Evolutionary conservation across 257 asterid species (phyloP).

Genomic region (Schizonepeta tenuifolia): DNA sequence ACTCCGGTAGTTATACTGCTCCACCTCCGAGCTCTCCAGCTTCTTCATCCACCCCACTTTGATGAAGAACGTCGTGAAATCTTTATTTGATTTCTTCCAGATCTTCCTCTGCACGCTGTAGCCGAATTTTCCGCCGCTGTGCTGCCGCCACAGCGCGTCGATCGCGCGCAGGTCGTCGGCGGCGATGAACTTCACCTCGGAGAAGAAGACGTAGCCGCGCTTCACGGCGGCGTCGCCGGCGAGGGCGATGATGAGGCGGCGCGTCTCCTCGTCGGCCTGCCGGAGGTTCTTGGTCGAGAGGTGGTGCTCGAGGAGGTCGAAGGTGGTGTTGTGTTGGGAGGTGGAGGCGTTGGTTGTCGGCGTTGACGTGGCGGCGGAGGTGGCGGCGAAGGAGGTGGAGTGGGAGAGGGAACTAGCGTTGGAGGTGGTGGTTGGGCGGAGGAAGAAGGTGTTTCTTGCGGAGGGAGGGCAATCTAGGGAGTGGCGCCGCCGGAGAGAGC

Average conservation of each 20-base stretch:
- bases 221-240: conserved; percentile 84
- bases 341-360: conserved; percentile 47
- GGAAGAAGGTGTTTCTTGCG: conserved; percentile 43
- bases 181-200: conserved; percentile 80
- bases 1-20: conserved; percentile 74
- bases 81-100: conserved; percentile 56
- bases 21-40: conserved; percentile 67
- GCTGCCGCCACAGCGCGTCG: conserved; percentile 70
- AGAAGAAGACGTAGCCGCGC: conserved; percentile 93
- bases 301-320: conserved; percentile 60
- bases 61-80: conserved; percentile 71
- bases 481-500: conserved; percentile 55
- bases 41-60: conserved; percentile 89
- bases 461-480: conserved; percentile 48
- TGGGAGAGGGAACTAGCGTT: conserved; percentile 23
- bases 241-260: conserved; percentile 76
- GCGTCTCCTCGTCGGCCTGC: conserved; percentile 92
- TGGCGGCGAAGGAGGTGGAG: conserved; percentile 36
- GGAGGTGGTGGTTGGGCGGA: conserved; percentile 40
- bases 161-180: conserved; percentile 55
- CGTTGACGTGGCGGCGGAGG: conserved; percentile 36
- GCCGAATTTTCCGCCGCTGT: conserved; percentile 68
- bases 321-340: conserved; percentile 38
- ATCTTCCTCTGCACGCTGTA: conserved; percentile 82
- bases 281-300: conserved; percentile 59